Conservation (phyloP, 2,329 filamentous ascomycete genomes). For the Diaporthe sp. region DNA sequence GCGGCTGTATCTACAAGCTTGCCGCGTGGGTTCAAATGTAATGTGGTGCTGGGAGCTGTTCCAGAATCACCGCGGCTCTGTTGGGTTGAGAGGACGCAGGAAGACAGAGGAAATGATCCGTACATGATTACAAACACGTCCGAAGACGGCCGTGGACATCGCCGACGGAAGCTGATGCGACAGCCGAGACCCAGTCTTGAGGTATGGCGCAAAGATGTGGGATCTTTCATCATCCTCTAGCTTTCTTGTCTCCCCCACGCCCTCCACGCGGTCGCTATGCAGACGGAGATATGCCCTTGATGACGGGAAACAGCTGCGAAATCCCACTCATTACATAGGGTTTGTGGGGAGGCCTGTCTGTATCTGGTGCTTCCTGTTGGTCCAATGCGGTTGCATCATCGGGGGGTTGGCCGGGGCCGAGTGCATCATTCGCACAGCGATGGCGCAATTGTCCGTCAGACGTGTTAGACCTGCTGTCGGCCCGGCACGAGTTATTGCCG, state of each 20-base stretch:
- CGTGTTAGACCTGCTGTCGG: not conserved
- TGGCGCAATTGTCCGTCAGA: conserved; percentile 33
- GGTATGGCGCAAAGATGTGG: conserved; percentile 32
- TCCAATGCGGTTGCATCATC: conserved; percentile 25
- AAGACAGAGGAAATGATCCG: not conserved
- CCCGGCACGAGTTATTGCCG: not conserved
- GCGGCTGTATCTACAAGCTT: not conserved
- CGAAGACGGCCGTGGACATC: conserved; percentile 25
- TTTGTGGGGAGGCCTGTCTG: not conserved
- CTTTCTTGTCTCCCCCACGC: conserved; percentile 17
- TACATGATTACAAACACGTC: conserved; percentile 31
- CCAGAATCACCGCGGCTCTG: not conserved
- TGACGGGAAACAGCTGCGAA: not conserved
- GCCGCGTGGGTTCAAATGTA: not conserved
- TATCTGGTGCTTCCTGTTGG: conserved; percentile 16
- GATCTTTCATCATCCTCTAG: conserved; percentile 34
- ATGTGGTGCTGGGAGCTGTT: not conserved
- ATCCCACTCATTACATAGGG: not conserved
- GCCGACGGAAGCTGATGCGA: conserved; percentile 30
- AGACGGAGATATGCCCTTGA: conserved; percentile 8
- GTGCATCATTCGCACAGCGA: conserved; percentile 31
- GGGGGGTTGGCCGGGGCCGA: conserved; percentile 4
- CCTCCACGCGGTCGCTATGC: not conserved
- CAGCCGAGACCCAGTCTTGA: conserved; percentile 27
- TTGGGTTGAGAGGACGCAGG: conserved; percentile 1